These are phyloP conservation scores for Vaccinium vitisidaea DNA, from an alignment of 148 eudicot genomes.

Conservation along the genomic window DNA sequence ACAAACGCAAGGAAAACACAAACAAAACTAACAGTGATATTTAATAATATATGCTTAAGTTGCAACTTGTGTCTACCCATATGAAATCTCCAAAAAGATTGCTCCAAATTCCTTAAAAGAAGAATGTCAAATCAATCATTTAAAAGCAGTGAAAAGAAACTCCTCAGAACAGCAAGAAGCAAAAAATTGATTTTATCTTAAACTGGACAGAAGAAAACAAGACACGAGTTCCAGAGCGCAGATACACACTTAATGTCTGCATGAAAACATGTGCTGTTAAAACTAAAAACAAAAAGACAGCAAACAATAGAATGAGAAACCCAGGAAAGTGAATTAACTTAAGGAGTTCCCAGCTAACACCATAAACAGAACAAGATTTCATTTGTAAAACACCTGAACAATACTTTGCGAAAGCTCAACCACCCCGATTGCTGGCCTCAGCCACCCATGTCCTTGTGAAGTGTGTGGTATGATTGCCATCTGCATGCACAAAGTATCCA, in stretches of 20 bases:
- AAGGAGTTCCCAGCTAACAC: not conserved
- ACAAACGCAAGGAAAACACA: not conserved
- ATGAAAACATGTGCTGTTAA: not conserved
- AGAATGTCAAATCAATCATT: not conserved
- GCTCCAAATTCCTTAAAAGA: not conserved
- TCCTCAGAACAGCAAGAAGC: not conserved
- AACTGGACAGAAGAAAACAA: not conserved
- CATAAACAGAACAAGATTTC: conserved; percentile 1
- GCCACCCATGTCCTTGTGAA: conserved; percentile 93
- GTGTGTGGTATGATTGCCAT: conserved; percentile 86
- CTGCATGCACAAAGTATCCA: conserved; percentile 36
- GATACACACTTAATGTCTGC: not conserved
- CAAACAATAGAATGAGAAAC: not conserved
- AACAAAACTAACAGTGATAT: not conserved
- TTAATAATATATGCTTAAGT: not conserved
- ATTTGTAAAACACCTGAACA: conserved; percentile 49
- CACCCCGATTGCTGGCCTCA: conserved; percentile 89
- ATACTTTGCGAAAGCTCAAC: conserved; percentile 88
- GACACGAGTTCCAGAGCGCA: not conserved
- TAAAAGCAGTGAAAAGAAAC: not conserved
- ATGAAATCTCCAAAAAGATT: not conserved
- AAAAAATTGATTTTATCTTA: not conserved
- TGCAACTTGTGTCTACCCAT: not conserved
- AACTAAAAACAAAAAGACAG: not conserved
- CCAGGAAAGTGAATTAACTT: not conserved